Percentiles rank a stretch among this genome's conserved stretches.
Evolutionary conservation across 192 early-diverging fungal species (phyloP).

Genomic region (Linnemannia exigua): DNA sequence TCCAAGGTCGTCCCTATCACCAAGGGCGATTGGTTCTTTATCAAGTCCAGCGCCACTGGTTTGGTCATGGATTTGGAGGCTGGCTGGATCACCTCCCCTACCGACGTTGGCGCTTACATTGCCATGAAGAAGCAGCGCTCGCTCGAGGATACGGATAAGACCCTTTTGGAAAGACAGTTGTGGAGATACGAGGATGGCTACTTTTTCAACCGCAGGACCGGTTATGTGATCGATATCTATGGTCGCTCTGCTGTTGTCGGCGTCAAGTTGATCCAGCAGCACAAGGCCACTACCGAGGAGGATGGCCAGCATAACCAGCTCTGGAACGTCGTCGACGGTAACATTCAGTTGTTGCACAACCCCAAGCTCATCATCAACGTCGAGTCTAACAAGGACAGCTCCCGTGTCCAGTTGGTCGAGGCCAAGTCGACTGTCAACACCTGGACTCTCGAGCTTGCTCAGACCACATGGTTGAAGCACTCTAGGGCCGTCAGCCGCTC

Average conservation of each 20-base stretch:
- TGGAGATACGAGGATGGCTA: constrained; percentile 57
- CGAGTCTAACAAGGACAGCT: constrained; percentile 41
- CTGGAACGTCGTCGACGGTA: constrained; percentile 44
- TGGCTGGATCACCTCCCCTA: constrained; percentile 53
- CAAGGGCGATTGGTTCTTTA: constrained; percentile 53
- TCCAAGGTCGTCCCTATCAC: constrained; percentile 34
- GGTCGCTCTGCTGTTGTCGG: constrained; percentile 49
- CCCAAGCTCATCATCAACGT: constrained; percentile 39
- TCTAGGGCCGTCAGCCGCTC: constrained; percentile 11
- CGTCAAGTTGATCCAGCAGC: constrained; percentile 54
- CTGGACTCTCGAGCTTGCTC: constrained; percentile 48
- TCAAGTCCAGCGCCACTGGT: constrained; percentile 42
- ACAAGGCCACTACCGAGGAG: constrained; percentile 44
- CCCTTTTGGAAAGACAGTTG: constrained; percentile 38
- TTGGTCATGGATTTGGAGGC: constrained; percentile 55
- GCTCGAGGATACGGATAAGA: constrained; percentile 39
- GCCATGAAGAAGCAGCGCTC: constrained; percentile 57
- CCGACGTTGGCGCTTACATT: constrained; percentile 53
- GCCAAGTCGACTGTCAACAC: constrained; percentile 30
- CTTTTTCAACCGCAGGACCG: constrained; percentile 51
- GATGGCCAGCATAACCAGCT: constrained; percentile 48
- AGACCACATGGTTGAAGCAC: constrained; percentile 19
- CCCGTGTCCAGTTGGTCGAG: constrained; percentile 53
- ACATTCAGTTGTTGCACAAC: constrained; percentile 43
- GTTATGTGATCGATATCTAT: constrained; percentile 51